Base-by-base conservation (phyloP, 2,329 filamentous ascomycete genomes). In the Fusarium compactum region DNA sequence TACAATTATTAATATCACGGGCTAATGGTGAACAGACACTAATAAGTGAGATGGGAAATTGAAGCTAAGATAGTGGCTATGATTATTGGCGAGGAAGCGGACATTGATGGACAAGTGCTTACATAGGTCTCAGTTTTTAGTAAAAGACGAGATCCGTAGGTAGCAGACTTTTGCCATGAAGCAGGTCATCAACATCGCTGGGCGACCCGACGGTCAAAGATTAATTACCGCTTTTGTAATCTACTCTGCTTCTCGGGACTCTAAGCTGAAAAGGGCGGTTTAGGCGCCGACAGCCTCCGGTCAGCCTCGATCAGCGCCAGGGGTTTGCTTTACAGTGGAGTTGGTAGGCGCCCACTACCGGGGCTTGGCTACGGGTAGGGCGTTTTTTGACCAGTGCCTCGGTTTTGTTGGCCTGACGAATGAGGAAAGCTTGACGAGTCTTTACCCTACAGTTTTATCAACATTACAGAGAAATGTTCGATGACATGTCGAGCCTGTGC, bases 291-390 rank as follows among this genome's bases (percentile, higher is more conserved):
- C 12, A 40, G 22, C 10, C 41, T 27, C 27, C 22, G 46, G 40
- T 65, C 46, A 59, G 52, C 60, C 45, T 51, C 27, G 10, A 8
- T 22, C 22, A 43, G 16, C n/a, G 29, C 38, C 56, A 58, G 38
- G 50, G 50, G 34, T 43, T 41, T 11, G 12, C 20, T 24, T 22
- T 53, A 27, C n/a, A 29, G 50, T 53, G 50, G 50, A 53, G 16
- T 27, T 25, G 6, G 12, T 22, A 18, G 30, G 34, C 25, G 24
- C 10, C 54, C 62, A 65, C 25, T 46, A n/a, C 41, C 15, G 25
- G 34, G 34, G 14, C 47, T 54, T 61, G 46, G 62, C 46, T 60
- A 32, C 62, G 62, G 62, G 62, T 65, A 61, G 24, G 54, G 62
- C 62, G 41, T 44, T 61, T 16, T 48, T 43, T 29, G 24, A 43